These are phyloP conservation scores for Niveomyces coronatus DNA, from an alignment of 2,329 filamentous ascomycete species.

Conservation along the genomic window DNA sequence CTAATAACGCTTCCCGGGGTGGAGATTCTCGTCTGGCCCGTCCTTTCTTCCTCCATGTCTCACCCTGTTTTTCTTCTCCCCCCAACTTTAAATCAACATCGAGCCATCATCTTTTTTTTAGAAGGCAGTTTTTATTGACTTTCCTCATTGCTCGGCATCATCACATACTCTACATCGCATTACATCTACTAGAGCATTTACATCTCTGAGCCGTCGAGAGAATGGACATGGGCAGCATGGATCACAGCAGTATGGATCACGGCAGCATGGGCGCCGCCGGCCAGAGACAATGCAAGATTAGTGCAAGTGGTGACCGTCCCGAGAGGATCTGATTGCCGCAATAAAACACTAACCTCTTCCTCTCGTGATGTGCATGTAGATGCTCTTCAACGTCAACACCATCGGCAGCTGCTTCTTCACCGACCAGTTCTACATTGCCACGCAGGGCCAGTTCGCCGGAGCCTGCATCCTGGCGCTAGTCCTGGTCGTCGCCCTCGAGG, in stretches of 20 bases:
- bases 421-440: constrained; percentile 57
- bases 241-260: constrained; percentile 14
- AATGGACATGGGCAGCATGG: constrained; percentile 1
- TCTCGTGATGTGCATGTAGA: constrained; percentile 32
- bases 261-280: constrained; percentile 17
- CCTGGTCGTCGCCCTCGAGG: constrained; percentile 63
- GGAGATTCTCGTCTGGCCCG: no score
- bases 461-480: constrained; percentile 69
- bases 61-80: no score
- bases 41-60: no score
- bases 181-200: background rate
- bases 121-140: no score
- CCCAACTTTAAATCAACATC: no score
- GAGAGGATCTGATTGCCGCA: background rate
- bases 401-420: constrained; percentile 65
- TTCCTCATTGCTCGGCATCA: no score
- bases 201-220: background rate
- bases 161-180: no score
- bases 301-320: constrained; percentile 16
- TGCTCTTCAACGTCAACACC: constrained; percentile 74
- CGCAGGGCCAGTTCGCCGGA: constrained; percentile 62
- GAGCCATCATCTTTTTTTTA: no score
- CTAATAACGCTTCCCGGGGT: no score
- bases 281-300: constrained; percentile 29
- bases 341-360: constrained; percentile 5